phyloP scores from a whole-genome alignment of 2,329 filamentous ascomycete species.

The Aureobasidium sp. region DNA sequence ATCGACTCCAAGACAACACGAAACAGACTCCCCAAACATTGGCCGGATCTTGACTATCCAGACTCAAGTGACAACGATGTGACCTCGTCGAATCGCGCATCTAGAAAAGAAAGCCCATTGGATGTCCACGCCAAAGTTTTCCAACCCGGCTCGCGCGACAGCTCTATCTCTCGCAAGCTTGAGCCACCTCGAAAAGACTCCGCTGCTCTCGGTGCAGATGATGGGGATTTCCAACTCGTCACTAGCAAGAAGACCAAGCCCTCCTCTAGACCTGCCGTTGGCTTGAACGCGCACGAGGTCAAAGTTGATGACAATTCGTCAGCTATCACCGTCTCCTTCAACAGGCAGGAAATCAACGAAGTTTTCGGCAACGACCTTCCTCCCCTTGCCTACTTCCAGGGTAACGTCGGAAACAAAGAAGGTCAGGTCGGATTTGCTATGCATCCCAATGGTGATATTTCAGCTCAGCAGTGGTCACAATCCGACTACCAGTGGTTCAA shows the following conservation, averaged over 20 bases:
- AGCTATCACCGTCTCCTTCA: slow-evolving; percentile 26
- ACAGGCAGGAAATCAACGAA: slow-evolving; percentile 28
- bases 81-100: slow-evolving; percentile 15
- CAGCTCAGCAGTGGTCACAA: slow-evolving; percentile 41
- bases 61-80: slow-evolving; percentile 18
- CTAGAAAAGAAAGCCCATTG: slow-evolving; percentile 10
- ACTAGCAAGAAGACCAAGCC: slow-evolving; percentile 22
- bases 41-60: slow-evolving; percentile 25
- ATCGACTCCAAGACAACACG: neutral
- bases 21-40: slow-evolving; percentile 22
- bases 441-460: slow-evolving; percentile 42
- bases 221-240: slow-evolving; percentile 27
- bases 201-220: neutral
- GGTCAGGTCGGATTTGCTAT: slow-evolving; percentile 41
- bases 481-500: slow-evolving; percentile 38
- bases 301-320: slow-evolving; percentile 25
- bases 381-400: slow-evolving; percentile 33
- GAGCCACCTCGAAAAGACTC: neutral
- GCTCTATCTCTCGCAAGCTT: neutral
- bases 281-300: slow-evolving; percentile 23
- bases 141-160: slow-evolving; percentile 22
- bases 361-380: slow-evolving; percentile 38
- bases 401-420: slow-evolving; percentile 28
- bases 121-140: slow-evolving; percentile 29
- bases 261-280: slow-evolving; percentile 13